Conservation (phyloP, 208 protist species). For the Trypanosoma platydactyli region DNA sequence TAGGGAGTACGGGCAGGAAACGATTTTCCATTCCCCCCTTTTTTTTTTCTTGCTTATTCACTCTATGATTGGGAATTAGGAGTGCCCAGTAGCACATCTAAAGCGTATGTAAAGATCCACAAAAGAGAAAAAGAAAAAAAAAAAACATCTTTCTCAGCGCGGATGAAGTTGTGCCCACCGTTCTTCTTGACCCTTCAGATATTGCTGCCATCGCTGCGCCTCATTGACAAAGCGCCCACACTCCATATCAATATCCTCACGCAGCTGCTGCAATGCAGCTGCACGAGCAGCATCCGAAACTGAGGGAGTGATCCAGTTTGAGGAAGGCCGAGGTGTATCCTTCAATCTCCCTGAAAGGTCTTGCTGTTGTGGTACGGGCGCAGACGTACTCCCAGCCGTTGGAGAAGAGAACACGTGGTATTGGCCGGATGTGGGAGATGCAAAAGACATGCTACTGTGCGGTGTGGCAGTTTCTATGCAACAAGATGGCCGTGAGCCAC, state of each 20-base stretch:
- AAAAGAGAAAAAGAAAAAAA: slow-evolving; percentile 19
- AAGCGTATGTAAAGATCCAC: slow-evolving; percentile 5
- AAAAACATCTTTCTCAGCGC: slow-evolving; percentile 5
- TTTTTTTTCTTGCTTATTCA: too few relatives aligned
- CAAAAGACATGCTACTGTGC: slow-evolving; percentile 11
- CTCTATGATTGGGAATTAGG: slow-evolving; percentile 1
- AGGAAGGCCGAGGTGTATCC: background rate
- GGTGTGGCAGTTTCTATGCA: background rate
- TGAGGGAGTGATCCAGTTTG: background rate
- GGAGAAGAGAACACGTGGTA: background rate
- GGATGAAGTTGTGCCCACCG: slow-evolving; percentile 33
- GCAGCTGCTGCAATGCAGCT: slow-evolving; percentile 41
- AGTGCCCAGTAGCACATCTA: background rate
- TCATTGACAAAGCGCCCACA: slow-evolving; percentile 49
- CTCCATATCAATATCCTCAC: slow-evolving; percentile 50
- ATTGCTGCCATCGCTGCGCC: slow-evolving; percentile 48
- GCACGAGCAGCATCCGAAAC: slow-evolving; percentile 10
- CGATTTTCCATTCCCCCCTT: background rate
- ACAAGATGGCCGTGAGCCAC: slow-evolving; percentile 11
- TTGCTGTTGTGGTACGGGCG: background rate
- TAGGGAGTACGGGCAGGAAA: background rate
- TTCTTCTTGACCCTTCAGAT: slow-evolving; percentile 23
- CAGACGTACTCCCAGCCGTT: background rate
- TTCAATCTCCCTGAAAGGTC: background rate
- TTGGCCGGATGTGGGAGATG: background rate